phyloP scores from a whole-genome alignment of 106 monocot genomes.

The Chionographis japonica region DNA sequence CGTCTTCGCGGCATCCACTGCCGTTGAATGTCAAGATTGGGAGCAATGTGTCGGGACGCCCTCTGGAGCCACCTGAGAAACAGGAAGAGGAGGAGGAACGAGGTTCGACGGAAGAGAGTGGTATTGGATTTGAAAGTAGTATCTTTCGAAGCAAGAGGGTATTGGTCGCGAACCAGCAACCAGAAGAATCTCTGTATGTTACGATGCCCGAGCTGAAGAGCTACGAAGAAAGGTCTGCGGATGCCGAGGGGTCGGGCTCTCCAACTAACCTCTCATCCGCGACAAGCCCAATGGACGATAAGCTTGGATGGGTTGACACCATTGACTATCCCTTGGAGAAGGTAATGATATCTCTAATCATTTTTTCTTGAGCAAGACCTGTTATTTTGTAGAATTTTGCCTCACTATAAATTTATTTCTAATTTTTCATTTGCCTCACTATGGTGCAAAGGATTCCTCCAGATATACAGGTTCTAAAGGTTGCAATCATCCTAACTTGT shows the following conservation, averaged over 20 bases:
- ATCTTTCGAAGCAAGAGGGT: constrained; percentile 12
- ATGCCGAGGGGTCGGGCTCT: constrained; percentile 7
- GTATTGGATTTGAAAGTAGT: constrained; percentile 11
- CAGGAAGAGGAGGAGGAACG: constrained; percentile 7
- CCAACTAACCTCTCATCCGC: background rate
- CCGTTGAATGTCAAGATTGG: constrained; percentile 17
- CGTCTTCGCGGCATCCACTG: constrained; percentile 29
- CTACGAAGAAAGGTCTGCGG: background rate
- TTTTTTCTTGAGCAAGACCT: no score
- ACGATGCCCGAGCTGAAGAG: constrained; percentile 1
- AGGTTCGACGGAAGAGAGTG: background rate
- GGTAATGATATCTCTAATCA: background rate
- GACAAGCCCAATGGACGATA: background rate
- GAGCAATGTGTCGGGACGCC: background rate
- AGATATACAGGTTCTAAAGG: no score
- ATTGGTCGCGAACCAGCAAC: background rate
- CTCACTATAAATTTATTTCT: no score
- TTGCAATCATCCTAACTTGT: no score
- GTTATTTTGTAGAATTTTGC: no score
- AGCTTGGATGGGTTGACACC: background rate
- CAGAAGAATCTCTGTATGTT: constrained; percentile 25
- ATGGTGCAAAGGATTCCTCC: no score
- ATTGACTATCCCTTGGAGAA: constrained; percentile 5
- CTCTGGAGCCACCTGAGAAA: background rate
- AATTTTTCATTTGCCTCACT: no score